A percentile compares a stretch with the other conserved stretches of the same genome.
Evolutionary conservation across 345 rosid genomes (phyloP).

Genomic region (Punica granatum): DNA sequence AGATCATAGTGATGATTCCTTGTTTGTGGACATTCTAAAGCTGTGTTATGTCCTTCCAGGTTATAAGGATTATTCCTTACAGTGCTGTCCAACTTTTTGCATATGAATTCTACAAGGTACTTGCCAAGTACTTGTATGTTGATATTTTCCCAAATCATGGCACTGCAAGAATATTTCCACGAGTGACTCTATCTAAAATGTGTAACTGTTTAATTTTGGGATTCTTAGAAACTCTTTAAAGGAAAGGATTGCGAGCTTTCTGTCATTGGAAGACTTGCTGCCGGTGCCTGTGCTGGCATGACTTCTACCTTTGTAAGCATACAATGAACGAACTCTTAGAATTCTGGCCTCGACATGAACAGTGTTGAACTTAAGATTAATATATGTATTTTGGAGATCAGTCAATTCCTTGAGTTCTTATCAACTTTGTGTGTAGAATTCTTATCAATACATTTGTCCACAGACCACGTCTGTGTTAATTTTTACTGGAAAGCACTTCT

Average conservation of each 20-base stretch:
- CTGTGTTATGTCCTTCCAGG: slow-evolving; percentile 30
- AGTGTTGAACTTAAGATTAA: background rate
- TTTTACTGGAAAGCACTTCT: background rate
- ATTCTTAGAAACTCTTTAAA: slow-evolving; percentile 62
- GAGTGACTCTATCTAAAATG: background rate
- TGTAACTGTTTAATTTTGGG: slow-evolving; percentile 20
- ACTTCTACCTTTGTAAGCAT: slow-evolving; percentile 89
- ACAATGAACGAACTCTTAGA: background rate
- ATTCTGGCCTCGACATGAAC: background rate
- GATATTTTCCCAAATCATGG: background rate
- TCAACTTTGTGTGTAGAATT: background rate
- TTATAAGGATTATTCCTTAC: slow-evolving; percentile 81
- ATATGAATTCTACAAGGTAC: slow-evolving; percentile 89
- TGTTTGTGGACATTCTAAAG: slow-evolving; percentile 4
- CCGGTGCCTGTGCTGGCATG: slow-evolving; percentile 99
- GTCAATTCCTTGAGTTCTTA: background rate
- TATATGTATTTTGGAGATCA: background rate
- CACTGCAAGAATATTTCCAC: background rate
- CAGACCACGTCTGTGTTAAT: background rate
- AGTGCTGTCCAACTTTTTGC: slow-evolving; percentile 95
- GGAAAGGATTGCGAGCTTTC: slow-evolving; percentile 77
- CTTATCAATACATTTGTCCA: background rate
- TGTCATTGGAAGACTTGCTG: slow-evolving; percentile 85
- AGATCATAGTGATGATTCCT: background rate
- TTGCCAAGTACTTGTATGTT: background rate